A percentile compares a stretch with the other conserved stretches of the same genome.
These are phyloP conservation scores for Teunomyces stri DNA, from an alignment of 805 yeast species.

Conservation along the genomic window DNA sequence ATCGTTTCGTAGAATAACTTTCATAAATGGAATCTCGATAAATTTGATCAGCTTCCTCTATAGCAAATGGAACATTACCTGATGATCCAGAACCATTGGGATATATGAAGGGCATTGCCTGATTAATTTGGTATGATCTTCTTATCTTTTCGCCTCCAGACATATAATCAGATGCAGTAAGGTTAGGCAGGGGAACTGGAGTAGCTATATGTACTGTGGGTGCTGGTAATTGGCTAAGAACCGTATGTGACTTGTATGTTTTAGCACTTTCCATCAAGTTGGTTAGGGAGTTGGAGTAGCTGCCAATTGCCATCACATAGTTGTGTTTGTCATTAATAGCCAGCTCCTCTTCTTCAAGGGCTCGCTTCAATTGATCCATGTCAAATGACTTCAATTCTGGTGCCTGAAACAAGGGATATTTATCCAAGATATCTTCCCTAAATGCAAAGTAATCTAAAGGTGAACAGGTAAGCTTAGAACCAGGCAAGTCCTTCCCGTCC, in stretches of 20 bases:
- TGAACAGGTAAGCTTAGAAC: constrained; percentile 50
- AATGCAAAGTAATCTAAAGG: constrained; percentile 85
- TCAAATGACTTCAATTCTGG: constrained; percentile 28
- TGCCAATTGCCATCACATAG: constrained; percentile 38
- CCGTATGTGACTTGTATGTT: constrained; percentile 45
- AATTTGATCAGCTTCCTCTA: constrained; percentile 74
- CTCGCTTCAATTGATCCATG: constrained; percentile 17
- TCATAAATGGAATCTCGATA: constrained; percentile 61
- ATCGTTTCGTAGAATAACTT: constrained; percentile 64
- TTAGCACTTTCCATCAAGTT: constrained; percentile 60
- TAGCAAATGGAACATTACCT: constrained; percentile 60
- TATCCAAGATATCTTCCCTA: constrained; percentile 65
- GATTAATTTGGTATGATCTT: constrained; percentile 62
- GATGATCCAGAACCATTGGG: constrained; percentile 40
- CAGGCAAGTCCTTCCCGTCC: constrained; percentile 16
- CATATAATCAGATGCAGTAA: constrained; percentile 43
- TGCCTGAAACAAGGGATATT: constrained; percentile 70
- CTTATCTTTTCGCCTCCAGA: constrained; percentile 49
- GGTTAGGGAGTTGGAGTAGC: constrained; percentile 52
- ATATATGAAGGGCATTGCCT: constrained; percentile 63
- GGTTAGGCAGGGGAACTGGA: constrained; percentile 82
- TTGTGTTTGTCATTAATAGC: constrained; percentile 24
- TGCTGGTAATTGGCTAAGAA: constrained; percentile 46
- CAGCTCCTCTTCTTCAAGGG: constrained; percentile 26
- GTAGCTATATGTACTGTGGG: constrained; percentile 74